Conservation (phyloP, 192 early-diverging fungal genomes). For the Pecoramyces ruminantium region DNA sequence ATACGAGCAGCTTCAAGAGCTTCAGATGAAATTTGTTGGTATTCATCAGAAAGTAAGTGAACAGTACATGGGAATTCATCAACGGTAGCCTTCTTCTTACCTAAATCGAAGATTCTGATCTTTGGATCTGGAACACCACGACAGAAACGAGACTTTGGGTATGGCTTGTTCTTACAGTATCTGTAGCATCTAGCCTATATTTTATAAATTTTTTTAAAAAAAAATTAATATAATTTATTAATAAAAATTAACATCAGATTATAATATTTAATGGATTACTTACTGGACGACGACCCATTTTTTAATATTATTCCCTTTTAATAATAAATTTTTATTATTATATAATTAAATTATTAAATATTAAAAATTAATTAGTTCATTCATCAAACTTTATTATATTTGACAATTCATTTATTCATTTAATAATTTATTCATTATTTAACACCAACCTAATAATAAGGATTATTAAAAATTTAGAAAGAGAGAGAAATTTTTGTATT, state of each 20-base stretch:
- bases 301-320: not conserved
- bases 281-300: not conserved
- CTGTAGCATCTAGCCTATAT: not conserved
- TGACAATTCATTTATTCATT: too few species aligned
- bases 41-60: constrained; percentile 91
- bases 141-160: not conserved
- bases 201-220: not conserved
- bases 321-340: too few species aligned
- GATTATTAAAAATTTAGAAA: not conserved
- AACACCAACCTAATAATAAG: not conserved
- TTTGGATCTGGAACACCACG: constrained; percentile 58
- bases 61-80: constrained; percentile 96
- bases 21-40: constrained; percentile 97
- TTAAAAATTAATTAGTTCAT: too few species aligned
- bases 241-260: too few species aligned
- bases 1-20: constrained; percentile 97
- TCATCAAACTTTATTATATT: too few species aligned
- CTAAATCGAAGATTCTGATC: constrained; percentile 93
- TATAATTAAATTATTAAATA: too few species aligned
- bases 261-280: not conserved
- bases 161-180: not conserved
- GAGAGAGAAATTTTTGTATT: not conserved
- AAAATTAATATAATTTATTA: too few species aligned
- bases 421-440: not conserved
- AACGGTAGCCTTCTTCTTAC: constrained; percentile 91